Percentiles rank a stretch among this genome's conserved stretches.
Conservation (phyloP, 2,329 filamentous ascomycete species). For the Aspergillus aculeatinus region DNA sequence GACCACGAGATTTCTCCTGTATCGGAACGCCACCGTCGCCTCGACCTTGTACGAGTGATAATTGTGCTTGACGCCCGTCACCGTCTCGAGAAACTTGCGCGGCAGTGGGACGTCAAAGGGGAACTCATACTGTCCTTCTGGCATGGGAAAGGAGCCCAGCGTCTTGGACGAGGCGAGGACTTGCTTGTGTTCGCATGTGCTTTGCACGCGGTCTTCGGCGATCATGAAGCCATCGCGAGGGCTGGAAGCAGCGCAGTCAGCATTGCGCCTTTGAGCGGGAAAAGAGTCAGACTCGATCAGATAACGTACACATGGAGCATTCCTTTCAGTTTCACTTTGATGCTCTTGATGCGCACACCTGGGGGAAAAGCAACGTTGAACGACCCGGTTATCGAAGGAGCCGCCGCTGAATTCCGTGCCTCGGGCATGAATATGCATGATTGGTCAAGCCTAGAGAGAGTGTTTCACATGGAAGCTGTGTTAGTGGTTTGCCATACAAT, state of each 20-base stretch:
- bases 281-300: too few relatives aligned
- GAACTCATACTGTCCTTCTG: constrained; percentile 22
- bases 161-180: constrained; percentile 18
- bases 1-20: constrained; percentile 7
- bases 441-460: constrained; percentile 14
- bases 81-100: constrained; percentile 12
- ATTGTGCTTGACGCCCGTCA: constrained; percentile 11
- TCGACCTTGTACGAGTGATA: constrained; percentile 22
- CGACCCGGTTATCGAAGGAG: constrained; percentile 13
- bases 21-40: constrained; percentile 12
- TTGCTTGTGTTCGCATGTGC: constrained; percentile 16
- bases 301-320: constrained; percentile 16
- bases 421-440: constrained; percentile 19
- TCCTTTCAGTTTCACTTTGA: constrained; percentile 18
- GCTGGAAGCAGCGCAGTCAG: constrained; percentile 1
- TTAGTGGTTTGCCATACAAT: too few relatives aligned
- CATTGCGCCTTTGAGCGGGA: not conserved
- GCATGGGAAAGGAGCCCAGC: constrained; percentile 17
- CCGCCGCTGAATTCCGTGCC: not conserved
- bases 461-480: not conserved
- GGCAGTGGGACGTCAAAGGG: constrained; percentile 19
- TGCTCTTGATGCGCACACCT: constrained; percentile 12
- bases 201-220: not conserved
- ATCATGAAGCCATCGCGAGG: constrained; percentile 10
- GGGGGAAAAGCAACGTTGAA: constrained; percentile 13